Conservation (phyloP, 352 stramenopile species). For the Vaucheria bursata region DNA sequence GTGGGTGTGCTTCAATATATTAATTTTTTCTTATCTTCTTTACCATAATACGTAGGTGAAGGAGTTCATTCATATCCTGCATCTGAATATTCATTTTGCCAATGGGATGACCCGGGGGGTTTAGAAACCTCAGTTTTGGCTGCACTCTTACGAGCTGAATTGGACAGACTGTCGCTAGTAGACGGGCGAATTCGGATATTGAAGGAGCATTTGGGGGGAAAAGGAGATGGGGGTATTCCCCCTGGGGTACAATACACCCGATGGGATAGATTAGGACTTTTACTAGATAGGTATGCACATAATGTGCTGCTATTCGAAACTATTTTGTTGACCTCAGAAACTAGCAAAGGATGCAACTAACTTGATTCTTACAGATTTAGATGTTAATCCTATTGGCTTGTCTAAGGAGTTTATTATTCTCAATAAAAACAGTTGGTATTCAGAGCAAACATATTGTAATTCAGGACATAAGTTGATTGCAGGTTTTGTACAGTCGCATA, state of each 20-base stretch:
- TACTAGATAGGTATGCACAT: constrained; percentile 27
- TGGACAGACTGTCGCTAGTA: constrained; percentile 36
- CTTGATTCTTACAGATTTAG: too few relatives aligned
- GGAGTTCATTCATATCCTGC: neutral
- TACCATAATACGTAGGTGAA: neutral
- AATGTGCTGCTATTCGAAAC: too few relatives aligned
- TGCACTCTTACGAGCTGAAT: constrained; percentile 26
- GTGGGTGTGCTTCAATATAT: too few relatives aligned
- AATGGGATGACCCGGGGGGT: constrained; percentile 5
- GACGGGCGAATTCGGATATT: constrained; percentile 26
- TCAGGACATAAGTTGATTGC: too few relatives aligned
- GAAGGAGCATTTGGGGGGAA: constrained; percentile 25
- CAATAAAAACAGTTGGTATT: too few relatives aligned
- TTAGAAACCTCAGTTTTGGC: constrained; percentile 20
- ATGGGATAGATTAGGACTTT: constrained; percentile 24
- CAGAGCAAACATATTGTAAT: too few relatives aligned
- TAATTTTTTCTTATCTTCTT: too few relatives aligned
- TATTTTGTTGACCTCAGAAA: too few relatives aligned
- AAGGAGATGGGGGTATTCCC: neutral
- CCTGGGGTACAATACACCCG: constrained; percentile 17
- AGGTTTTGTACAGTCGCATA: too few relatives aligned
- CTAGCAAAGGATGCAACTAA: too few relatives aligned
- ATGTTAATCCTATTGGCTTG: too few relatives aligned
- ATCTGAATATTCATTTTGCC: constrained; percentile 21
- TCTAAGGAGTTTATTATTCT: too few relatives aligned